These are phyloP conservation scores for Parastagonospora avenae DNA, from an alignment of 2,329 filamentous ascomycete genomes.

Conservation along the genomic window DNA sequence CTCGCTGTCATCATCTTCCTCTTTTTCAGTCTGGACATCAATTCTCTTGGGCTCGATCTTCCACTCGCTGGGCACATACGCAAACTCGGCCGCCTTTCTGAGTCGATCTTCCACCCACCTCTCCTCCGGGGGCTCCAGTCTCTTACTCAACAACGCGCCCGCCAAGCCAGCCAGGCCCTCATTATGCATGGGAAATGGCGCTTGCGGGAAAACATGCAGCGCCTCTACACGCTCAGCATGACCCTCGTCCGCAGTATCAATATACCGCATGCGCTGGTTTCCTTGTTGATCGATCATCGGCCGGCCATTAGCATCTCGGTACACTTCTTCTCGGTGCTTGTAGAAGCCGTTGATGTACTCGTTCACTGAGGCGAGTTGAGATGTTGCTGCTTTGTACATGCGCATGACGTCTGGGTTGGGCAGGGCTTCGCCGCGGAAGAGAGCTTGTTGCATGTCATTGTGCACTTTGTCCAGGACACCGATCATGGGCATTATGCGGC, in stretches of 20 bases:
- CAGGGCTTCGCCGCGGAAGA: conserved; percentile 19
- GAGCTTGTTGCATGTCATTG: conserved; percentile 24
- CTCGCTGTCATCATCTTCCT: conserved; percentile 10
- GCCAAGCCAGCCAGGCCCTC: conserved; percentile 24
- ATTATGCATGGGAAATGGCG: conserved; percentile 27
- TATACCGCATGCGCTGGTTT: conserved; percentile 8
- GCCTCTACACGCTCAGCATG: conserved; percentile 19
- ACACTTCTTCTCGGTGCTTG: conserved; percentile 16
- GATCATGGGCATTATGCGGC: conserved; percentile 32
- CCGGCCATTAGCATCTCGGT: conserved; percentile 20
- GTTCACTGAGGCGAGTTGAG: conserved; percentile 23
- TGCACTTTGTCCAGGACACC: conserved; percentile 28
- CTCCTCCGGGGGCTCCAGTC: conserved; percentile 31
- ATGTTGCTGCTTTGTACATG: conserved; percentile 19
- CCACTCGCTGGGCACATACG: conserved; percentile 37
- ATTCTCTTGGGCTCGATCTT: conserved; percentile 26
- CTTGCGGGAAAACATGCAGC: conserved; percentile 32
- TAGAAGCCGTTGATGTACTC: conserved; percentile 28
- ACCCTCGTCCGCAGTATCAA: conserved; percentile 6
- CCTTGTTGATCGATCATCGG: conserved; percentile 8
- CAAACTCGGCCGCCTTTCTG: conserved; percentile 34
- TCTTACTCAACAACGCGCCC: conserved; percentile 32
- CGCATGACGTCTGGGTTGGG: conserved; percentile 31
- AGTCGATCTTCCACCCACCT: conserved; percentile 38
- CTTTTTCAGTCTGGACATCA: conserved; percentile 16